Base-by-base conservation (phyloP, 1,284 basidiomycete genomes). In the Rhodofomes roseus region DNA sequence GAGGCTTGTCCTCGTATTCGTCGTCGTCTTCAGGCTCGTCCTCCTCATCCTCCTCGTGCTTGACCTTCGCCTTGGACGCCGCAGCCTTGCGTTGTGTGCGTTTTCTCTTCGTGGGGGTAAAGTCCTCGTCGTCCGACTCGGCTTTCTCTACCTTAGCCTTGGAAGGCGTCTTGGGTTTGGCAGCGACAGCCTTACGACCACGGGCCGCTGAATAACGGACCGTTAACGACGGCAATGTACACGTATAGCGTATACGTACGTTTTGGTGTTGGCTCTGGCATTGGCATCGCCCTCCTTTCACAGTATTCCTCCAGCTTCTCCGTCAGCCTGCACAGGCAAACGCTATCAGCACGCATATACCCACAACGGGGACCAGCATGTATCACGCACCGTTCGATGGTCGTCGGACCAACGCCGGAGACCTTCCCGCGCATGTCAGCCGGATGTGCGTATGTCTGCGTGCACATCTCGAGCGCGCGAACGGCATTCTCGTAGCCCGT, bases 401-500 rank as follows among this genome's bases (percentile, higher is more conserved):
- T 51, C 31, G 50, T 51, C 14, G 50, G 50, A 16, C 50, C 50
- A 2, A 51, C 50, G 4, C 50, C 50, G 6, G 50, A n/a, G 27
- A 51, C 50, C 50, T 51, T 51, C 11, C 50, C 50, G 27, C 34
- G 27, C 50, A 51, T 51, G 50, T 50, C 46, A 12, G 16, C 46
- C 11, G 46, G 46, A 29, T 50, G 46, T 14, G 8, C 46, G 25
- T 16, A 36, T 18, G 4, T 36, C 34, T 31, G 18, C 46, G 46
- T 51, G 50, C 50, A 51, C 29, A 31, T 36, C 50, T 51, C 50
- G 29, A 51, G 34, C 22, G 29, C 50, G 14, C 50, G 50, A 31
- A 51, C 36, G 4, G 50, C 50, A 36, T 51, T 51, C 20, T 51
- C 50, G 50, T 51, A 51, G 50, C 50, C 50, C 29, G 50, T 51